Conservation (phyloP, 225 moss, liverwort and hornwort species). For the Marchantia polymorpha region DNA sequence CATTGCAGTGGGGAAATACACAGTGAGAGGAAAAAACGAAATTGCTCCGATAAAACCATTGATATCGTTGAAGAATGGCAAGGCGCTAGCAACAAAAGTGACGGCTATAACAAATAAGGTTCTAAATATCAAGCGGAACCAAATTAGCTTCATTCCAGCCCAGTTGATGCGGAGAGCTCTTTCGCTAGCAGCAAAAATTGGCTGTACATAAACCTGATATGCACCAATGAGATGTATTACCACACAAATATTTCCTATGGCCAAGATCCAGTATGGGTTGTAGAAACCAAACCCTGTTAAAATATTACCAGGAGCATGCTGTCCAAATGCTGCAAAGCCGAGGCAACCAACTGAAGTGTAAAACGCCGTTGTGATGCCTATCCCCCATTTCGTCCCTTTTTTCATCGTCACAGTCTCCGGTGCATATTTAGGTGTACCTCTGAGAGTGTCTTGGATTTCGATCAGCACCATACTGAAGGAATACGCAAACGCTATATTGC, state of each 20-base stretch:
- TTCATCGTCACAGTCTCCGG: slow-evolving; percentile 42
- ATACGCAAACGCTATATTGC: slow-evolving; percentile 39
- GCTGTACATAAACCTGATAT: slow-evolving; percentile 46
- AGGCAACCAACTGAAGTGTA: slow-evolving; percentile 35
- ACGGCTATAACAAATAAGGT: slow-evolving; percentile 10
- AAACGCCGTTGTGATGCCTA: slow-evolving; percentile 23
- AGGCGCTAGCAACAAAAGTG: slow-evolving; percentile 16
- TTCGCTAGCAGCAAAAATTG: slow-evolving; percentile 37
- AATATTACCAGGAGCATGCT: slow-evolving; percentile 34
- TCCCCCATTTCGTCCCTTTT: slow-evolving; percentile 26
- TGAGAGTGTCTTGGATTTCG: slow-evolving; percentile 46
- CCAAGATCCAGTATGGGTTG: slow-evolving; percentile 44
- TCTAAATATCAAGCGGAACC: slow-evolving; percentile 27
- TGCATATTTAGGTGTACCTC: slow-evolving; percentile 27
- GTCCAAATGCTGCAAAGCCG: slow-evolving; percentile 46
- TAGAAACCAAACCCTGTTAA: slow-evolving; percentile 49
- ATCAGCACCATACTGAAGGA: slow-evolving; percentile 38
- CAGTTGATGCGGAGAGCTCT: slow-evolving; percentile 9
- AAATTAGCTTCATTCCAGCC: slow-evolving; percentile 17
- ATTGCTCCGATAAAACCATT: slow-evolving; percentile 25
- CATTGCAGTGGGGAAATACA: slow-evolving; percentile 23
- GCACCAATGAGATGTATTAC: slow-evolving; percentile 45
- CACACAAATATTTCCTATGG: slow-evolving; percentile 37
- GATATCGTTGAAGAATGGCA: slow-evolving; percentile 33
- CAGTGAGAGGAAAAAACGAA: slow-evolving; percentile 23